Conservation (phyloP, 805 yeast species). For the Millerozyma miso region DNA sequence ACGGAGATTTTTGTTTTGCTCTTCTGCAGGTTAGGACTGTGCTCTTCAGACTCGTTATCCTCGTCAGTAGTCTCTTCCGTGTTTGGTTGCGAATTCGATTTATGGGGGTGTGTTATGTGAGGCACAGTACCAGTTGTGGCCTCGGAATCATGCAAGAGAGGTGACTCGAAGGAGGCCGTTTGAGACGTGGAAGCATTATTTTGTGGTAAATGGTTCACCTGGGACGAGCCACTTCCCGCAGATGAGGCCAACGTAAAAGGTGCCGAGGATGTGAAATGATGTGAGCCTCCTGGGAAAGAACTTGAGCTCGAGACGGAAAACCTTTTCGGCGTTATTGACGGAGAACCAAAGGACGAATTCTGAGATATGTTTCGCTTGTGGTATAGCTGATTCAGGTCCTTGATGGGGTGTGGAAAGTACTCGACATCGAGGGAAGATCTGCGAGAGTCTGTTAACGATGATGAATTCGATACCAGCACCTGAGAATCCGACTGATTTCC, state of each 20-base stretch:
- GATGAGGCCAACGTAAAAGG: too few relatives aligned
- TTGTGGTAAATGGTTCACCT: too few relatives aligned
- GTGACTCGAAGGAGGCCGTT: too few relatives aligned
- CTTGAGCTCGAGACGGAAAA: slow-evolving; percentile 18
- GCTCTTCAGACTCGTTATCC: background rate
- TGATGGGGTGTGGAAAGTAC: slow-evolving; percentile 37
- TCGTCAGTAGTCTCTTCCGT: slow-evolving; percentile 1
- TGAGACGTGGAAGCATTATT: too few relatives aligned
- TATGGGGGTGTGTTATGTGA: slow-evolving; percentile 1
- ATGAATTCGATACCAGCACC: slow-evolving; percentile 13
- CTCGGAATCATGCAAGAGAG: too few relatives aligned
- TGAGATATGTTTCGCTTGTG: slow-evolving; percentile 28
- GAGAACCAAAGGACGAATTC: slow-evolving; percentile 28
- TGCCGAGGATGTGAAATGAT: background rate
- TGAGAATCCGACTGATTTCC: slow-evolving; percentile 38
- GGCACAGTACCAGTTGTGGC: too few relatives aligned
- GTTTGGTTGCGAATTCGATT: slow-evolving; percentile 6
- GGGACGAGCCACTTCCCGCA: too few relatives aligned
- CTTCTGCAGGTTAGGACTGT: background rate
- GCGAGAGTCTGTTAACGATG: slow-evolving; percentile 28
- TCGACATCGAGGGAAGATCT: slow-evolving; percentile 43
- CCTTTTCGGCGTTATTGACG: slow-evolving; percentile 20
- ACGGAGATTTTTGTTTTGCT: slow-evolving; percentile 27
- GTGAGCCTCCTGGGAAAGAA: background rate
- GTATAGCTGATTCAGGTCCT: slow-evolving; percentile 10